A percentile compares a stretch with the other conserved stretches of the same genome.
Conservation (phyloP, 306 rosid genomes). For the Quercus aquifolioides region DNA sequence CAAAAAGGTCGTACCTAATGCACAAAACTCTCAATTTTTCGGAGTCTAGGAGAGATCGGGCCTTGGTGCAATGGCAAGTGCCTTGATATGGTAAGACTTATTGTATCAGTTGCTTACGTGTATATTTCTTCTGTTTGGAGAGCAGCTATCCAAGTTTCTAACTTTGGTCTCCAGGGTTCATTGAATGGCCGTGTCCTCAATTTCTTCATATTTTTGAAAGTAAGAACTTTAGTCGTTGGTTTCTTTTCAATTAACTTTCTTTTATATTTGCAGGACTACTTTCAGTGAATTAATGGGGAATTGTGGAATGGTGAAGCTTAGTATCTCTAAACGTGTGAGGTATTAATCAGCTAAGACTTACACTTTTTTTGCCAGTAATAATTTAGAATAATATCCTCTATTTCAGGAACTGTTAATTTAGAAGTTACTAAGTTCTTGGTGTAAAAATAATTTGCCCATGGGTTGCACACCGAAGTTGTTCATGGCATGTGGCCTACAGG, state of each 20-base stretch:
- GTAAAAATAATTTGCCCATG: too few species aligned
- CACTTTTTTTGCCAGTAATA: background rate
- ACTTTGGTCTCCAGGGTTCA: background rate
- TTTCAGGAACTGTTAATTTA: too few species aligned
- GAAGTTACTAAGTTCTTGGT: too few species aligned
- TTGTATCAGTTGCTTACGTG: background rate
- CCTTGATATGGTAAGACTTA: too few species aligned
- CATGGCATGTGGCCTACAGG: too few species aligned
- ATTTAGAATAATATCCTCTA: too few species aligned
- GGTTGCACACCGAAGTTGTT: too few species aligned
- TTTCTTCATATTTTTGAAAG: background rate
- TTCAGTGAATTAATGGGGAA: background rate
- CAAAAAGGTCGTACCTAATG: too few species aligned
- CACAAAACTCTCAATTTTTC: too few species aligned
- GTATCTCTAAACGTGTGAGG: background rate
- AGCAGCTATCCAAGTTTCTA: background rate
- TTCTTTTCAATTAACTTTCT: background rate
- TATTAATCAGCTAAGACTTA: background rate
- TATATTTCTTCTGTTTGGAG: background rate
- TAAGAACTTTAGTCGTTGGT: background rate
- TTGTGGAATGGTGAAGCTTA: background rate
- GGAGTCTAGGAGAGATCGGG: too few species aligned
- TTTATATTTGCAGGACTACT: conserved; percentile 1
- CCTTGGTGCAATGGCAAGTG: too few species aligned
- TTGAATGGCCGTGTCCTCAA: background rate